phyloP scores from a whole-genome alignment of 2,329 filamentous ascomycete genomes.

The Fusarium anthophilum region DNA sequence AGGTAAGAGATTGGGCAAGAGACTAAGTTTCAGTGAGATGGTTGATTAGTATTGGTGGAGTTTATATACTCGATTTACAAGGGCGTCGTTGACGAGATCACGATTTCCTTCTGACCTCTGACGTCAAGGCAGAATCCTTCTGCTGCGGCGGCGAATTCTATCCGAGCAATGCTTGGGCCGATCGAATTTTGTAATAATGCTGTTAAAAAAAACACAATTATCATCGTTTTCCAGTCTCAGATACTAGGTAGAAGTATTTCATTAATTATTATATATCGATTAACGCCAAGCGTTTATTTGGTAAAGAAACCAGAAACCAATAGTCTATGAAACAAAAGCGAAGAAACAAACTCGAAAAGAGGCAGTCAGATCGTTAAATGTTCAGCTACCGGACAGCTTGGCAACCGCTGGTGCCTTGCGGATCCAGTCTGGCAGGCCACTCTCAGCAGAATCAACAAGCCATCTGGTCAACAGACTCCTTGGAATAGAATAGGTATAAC shows the following conservation, averaged over 20 bases:
- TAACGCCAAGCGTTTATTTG: neutral
- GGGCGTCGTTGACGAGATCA: slow-evolving; percentile 8
- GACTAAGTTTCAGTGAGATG: accelerated
- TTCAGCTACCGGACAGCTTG: neutral
- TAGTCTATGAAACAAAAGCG: neutral
- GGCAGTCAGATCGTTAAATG: accelerated
- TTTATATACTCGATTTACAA: neutral
- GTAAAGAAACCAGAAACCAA: no score
- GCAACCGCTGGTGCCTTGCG: neutral
- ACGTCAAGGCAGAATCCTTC: neutral
- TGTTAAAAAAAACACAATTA: neutral
- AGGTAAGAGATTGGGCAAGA: neutral
- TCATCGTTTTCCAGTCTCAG: no score
- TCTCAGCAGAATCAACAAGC: slow-evolving; percentile 40
- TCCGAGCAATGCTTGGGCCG: accelerated
- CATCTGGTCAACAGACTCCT: slow-evolving; percentile 37
- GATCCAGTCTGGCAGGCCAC: neutral
- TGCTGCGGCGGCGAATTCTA: neutral
- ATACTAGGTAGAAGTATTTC: neutral
- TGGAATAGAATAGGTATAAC: slow-evolving; percentile 26
- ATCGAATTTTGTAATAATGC: accelerated
- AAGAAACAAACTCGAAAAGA: neutral
- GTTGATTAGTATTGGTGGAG: accelerated
- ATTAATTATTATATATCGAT: neutral
- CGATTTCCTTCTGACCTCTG: neutral